Evolutionary conservation across 78 protist species (phyloP).

Genomic region (Dictyostelium capitatum): DNA sequence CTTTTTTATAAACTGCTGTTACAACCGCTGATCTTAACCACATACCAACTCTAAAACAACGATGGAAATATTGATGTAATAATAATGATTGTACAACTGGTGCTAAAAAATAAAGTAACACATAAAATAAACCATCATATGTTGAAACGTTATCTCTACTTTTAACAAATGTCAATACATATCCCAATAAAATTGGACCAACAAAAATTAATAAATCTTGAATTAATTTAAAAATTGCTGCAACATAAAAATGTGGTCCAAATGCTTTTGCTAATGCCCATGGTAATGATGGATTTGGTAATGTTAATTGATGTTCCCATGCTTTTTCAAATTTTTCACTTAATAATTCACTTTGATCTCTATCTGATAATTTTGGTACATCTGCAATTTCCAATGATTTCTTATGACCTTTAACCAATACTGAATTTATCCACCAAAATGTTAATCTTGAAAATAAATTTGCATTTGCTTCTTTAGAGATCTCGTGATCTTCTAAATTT

Average conservation of each 20-base stretch:
- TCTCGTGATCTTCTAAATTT: constrained; percentile 20
- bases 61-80: constrained; percentile 70
- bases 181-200: constrained; percentile 62
- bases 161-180: constrained; percentile 21
- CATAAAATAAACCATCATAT: constrained; percentile 43
- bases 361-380: constrained; percentile 41
- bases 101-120: constrained; percentile 36
- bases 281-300: constrained; percentile 78
- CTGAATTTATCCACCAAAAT: constrained; percentile 81
- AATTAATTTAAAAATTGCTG: constrained; percentile 53
- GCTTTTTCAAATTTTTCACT: constrained; percentile 65
- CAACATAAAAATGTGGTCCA: constrained; percentile 46
- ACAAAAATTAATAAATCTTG: constrained; percentile 61
- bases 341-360: constrained; percentile 12
- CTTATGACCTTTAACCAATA: constrained; percentile 48
- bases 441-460: constrained; percentile 67
- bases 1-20: constrained; percentile 66
- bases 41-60: constrained; percentile 69
- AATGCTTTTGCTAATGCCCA: constrained; percentile 70
- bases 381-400: constrained; percentile 58
- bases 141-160: constrained; percentile 14
- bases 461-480: constrained; percentile 37
- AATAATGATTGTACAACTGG: constrained; percentile 48
- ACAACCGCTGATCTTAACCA: constrained; percentile 79
- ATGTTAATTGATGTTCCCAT: constrained; percentile 38